These are phyloP conservation scores for Phytophthora uliginosa DNA, from an alignment of 352 stramenopile genomes.

Conservation along the genomic window DNA sequence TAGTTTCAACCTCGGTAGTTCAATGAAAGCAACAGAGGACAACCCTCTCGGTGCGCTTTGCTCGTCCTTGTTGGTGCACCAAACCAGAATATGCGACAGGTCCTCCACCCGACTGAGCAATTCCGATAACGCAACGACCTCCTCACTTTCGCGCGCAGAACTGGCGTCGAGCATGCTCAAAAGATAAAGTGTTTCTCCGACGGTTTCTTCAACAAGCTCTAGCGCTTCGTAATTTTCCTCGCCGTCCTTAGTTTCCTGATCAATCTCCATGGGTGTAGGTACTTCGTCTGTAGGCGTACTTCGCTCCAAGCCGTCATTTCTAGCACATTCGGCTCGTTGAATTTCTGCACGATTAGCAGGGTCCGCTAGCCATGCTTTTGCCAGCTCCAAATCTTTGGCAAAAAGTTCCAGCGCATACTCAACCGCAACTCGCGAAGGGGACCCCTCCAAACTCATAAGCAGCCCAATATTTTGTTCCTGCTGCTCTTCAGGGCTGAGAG, in stretches of 20 bases:
- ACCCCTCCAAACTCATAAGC: slow-evolving; percentile 71
- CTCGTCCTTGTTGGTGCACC: slow-evolving; percentile 80
- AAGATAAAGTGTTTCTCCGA: slow-evolving; percentile 89
- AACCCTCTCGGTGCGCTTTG: slow-evolving; percentile 6
- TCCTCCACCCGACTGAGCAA: slow-evolving; percentile 97
- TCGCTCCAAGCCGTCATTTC: slow-evolving; percentile 4
- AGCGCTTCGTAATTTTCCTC: slow-evolving; percentile 61
- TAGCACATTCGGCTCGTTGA: slow-evolving; percentile 53
- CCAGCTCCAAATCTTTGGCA: slow-evolving; percentile 67
- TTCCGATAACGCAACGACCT: slow-evolving; percentile 79
- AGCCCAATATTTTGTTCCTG: slow-evolving; percentile 77
- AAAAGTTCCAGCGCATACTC: slow-evolving; percentile 83
- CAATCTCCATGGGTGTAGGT: slow-evolving; percentile 49
- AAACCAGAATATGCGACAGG: slow-evolving; percentile 98
- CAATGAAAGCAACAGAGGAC: slow-evolving; percentile 94
- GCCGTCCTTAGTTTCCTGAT: slow-evolving; percentile 61
- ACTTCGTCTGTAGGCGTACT: not conserved
- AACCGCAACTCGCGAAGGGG: slow-evolving; percentile 59
- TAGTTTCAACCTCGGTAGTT: slow-evolving; percentile 98
- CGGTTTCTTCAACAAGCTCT: slow-evolving; percentile 67
- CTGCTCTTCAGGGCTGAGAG: slow-evolving; percentile 69
- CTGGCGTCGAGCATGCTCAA: slow-evolving; percentile 94
- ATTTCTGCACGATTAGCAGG: slow-evolving; percentile 74
- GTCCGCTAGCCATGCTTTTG: slow-evolving; percentile 72
- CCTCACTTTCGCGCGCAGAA: slow-evolving; percentile 42